Base-by-base conservation (phyloP, 352 stramenopile species). In the Blastocystis sp. region DNA sequence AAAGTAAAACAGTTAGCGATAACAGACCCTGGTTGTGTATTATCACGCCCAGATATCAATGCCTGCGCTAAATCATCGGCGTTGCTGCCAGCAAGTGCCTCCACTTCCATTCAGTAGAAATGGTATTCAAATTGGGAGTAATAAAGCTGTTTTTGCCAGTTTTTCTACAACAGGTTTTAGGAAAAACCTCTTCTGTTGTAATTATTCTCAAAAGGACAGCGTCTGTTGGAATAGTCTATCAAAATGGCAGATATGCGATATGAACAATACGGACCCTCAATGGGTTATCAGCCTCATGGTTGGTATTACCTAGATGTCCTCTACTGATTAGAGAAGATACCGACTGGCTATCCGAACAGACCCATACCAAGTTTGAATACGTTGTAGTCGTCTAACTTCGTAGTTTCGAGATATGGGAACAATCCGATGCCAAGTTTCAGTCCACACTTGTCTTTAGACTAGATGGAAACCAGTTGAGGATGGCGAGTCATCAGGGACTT, bases 181-280 rank as follows among this genome's bases (percentile, higher is more conserved):
- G 50, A 13, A 37, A 59, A 34, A 56, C 34, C 50, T 18, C 68
- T 24, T 7, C 50, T 63, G 37, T 18, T 24, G 34, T 54, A 66
- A 47, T 68, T n/a, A 65, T 85, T 50, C 53, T 43, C 55, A 68
- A 11, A 18, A 26, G 18, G 30, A 20, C 18, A 26, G 43, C 39
- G 39, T 39, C 20, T 41, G 13, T 34, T 34, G 30, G 2, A 45
- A 47, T 9, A 65, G 11, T 18, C 18, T 24, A 81, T 30, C 50
- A 78, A 6, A 78, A 85, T 85, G 73, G 30, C 73, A 30, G 73
- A 85, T 68, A 69, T 85, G 53, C 45, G 50, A 47, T 85, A 85
- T 85, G 73, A 85, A 13, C 73, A 85, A 55, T 85, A 85, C 63
- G 73, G 73, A 24, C 11, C 16, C 47, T 30, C 73, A 30, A 66